Conservation (phyloP, 129 eudicot genomes). For the carrot (Daucus carota) region DH1_v3.0 NC_030381.2:1248501-1249000, state of each 20-base stretch:
- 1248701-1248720: not conserved
- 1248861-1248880: not conserved
- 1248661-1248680: not conserved
- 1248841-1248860: not conserved
- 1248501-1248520: not conserved
- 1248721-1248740: not conserved
- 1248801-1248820: constrained; percentile 2
- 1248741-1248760: not conserved
- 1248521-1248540: not conserved
- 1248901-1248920: not conserved
- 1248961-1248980: not conserved
- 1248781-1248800: constrained; percentile 1
- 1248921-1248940: not conserved
- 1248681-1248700: not conserved
- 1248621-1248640: not conserved
- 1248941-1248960: not conserved
- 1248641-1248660: not conserved
- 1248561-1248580: no score
- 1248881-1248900: not conserved
- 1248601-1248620: constrained; percentile 4
- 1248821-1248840: not conserved
- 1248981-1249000: no score
- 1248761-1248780: not conserved
- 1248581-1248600: not conserved
- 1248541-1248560: no score